Conservation (phyloP, 2,329 filamentous ascomycete genomes). For the Botrytis porri region DNA sequence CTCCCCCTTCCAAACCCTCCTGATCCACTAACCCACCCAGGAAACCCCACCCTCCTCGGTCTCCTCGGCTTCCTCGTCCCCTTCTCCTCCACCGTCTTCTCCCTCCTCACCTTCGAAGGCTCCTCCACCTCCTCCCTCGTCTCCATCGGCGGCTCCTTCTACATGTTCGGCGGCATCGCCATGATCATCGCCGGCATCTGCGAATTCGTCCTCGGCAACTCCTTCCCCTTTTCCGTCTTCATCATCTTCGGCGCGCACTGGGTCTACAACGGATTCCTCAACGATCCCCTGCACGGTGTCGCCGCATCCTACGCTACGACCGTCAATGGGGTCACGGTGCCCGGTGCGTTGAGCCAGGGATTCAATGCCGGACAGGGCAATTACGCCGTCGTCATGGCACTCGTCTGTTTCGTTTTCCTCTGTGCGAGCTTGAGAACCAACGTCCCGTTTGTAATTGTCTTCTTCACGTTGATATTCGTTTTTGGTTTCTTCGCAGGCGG, state of each 20-base stretch:
- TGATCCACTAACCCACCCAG: neutral
- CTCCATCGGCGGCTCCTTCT: conserved; percentile 16
- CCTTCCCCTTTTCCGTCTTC: conserved; percentile 24
- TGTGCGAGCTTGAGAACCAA: conserved; percentile 20
- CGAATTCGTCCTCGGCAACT: conserved; percentile 26
- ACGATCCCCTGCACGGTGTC: conserved; percentile 64
- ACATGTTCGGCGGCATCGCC: conserved; percentile 23
- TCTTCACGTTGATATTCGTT: conserved; percentile 21
- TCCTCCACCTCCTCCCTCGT: conserved; percentile 14
- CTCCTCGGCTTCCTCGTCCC: conserved; percentile 24
- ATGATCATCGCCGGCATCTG: conserved; percentile 24
- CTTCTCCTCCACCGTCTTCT: conserved; percentile 20
- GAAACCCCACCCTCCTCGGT: conserved; percentile 10
- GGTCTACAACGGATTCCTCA: conserved; percentile 35
- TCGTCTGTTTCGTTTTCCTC: conserved; percentile 21
- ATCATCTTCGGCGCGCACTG: conserved; percentile 22
- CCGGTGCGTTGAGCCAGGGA: conserved; percentile 11
- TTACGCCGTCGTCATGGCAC: conserved; percentile 22
- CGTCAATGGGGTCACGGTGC: neutral
- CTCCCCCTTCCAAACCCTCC: neutral
- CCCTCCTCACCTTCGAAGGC: conserved; percentile 23
- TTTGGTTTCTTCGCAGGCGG: conserved; percentile 21
- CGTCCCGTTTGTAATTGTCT: conserved; percentile 23
- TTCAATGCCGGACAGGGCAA: conserved; percentile 24
- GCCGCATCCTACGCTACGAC: conserved; percentile 56